phyloP scores from a whole-genome alignment of 2,329 filamentous ascomycete genomes.

The Penicillium sp. region DNA sequence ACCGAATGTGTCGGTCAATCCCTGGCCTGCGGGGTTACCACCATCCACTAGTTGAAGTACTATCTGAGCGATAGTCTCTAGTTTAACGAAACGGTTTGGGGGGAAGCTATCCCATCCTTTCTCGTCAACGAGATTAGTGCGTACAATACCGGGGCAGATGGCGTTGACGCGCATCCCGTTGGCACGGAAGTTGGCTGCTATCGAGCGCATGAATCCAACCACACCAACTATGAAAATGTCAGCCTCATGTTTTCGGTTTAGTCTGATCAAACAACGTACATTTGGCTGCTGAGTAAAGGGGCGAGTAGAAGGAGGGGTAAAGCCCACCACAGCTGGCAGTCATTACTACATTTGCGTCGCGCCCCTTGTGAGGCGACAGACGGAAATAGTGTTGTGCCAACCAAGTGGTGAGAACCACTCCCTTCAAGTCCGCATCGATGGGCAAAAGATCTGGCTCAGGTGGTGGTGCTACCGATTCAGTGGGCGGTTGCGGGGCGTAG shows the following conservation, averaged over 20 bases:
- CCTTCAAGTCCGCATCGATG: constrained; percentile 46
- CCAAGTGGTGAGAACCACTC: constrained; percentile 43
- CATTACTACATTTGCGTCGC: constrained; percentile 34
- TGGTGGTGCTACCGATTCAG: constrained; percentile 18
- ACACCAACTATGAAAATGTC: constrained; percentile 26
- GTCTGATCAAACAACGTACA: constrained; percentile 15
- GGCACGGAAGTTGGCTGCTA: constrained; percentile 35
- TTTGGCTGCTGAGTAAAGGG: constrained; percentile 43
- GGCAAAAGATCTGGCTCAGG: constrained; percentile 35
- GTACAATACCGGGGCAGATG: constrained; percentile 29
- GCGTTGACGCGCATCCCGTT: constrained; percentile 43
- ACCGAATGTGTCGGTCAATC: constrained; percentile 12
- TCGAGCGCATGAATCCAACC: constrained; percentile 42
- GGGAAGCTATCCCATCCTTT: constrained; percentile 20
- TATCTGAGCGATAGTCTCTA: constrained; percentile 13
- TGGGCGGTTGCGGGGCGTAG: constrained; percentile 33
- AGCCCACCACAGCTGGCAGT: constrained; percentile 41
- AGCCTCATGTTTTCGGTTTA: background rate
- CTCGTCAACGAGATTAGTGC: constrained; percentile 20
- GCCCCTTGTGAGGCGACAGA: constrained; percentile 23
- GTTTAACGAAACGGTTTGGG: constrained; percentile 12
- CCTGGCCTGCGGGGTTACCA: constrained; percentile 10
- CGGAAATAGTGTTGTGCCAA: constrained; percentile 46
- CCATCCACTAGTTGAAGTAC: constrained; percentile 16
- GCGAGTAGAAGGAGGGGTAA: constrained; percentile 37